phyloP scores from a whole-genome alignment of 2,329 filamentous ascomycete genomes.

The Ophiostoma sp. region DNA sequence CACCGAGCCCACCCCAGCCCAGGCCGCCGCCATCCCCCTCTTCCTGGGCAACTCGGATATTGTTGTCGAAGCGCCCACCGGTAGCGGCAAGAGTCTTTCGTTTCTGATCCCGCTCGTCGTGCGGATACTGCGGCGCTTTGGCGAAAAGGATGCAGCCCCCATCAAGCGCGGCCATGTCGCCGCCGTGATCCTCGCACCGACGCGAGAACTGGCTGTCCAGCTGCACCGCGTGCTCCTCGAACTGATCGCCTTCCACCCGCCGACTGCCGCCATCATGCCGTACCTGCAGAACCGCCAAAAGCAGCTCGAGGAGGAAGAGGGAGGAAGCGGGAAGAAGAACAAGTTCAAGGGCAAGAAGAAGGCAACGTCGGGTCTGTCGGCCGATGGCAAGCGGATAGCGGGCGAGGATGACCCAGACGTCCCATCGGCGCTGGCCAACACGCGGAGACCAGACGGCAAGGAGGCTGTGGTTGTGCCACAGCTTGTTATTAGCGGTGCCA shows the following conservation, averaged over 20 bases:
- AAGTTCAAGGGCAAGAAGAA: constrained; percentile 46
- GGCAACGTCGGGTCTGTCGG: constrained; percentile 18
- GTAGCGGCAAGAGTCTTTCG: constrained; percentile 82
- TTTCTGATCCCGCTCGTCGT: constrained; percentile 78
- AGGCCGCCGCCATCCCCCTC: constrained; percentile 82
- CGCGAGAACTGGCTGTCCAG: constrained; percentile 84
- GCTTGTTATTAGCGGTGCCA: constrained; percentile 74
- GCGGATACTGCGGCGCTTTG: constrained; percentile 62
- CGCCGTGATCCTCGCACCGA: constrained; percentile 88
- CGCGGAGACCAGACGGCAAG: constrained; percentile 40
- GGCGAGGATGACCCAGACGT: constrained; percentile 24
- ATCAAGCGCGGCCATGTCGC: constrained; percentile 86
- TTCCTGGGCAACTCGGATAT: constrained; percentile 89
- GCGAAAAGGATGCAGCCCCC: constrained; percentile 43
- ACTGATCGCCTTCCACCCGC: constrained; percentile 74
- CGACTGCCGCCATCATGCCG: constrained; percentile 63
- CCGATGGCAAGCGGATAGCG: constrained; percentile 25
- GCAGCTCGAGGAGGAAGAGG: constrained; percentile 29
- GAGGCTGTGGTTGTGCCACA: constrained; percentile 68
- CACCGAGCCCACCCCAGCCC: constrained; percentile 68
- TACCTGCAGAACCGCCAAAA: constrained; percentile 37
- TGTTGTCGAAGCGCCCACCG: constrained; percentile 71
- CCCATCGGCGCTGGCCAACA: constrained; percentile 1
- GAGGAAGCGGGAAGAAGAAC: constrained; percentile 4
- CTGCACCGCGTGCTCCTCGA: constrained; percentile 77